Conservation (phyloP, 1,139 yeast species). For the Debaryomycetaceae sp. region DNA sequence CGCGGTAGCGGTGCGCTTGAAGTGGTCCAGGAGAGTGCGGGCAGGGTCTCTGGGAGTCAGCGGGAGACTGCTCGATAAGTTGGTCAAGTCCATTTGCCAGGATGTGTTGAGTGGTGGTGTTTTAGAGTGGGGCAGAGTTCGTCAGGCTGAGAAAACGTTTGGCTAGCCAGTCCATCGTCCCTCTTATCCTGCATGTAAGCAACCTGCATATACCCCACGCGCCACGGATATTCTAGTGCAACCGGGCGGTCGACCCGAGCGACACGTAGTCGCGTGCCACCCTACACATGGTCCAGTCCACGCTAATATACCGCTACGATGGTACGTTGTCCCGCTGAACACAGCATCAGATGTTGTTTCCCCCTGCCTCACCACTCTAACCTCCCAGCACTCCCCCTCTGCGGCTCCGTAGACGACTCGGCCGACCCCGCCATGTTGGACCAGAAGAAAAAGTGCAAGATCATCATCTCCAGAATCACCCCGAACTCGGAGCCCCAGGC, state of each 20-base stretch:
- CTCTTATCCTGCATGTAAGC: too few relatives aligned
- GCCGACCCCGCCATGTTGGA: slow-evolving; percentile 46
- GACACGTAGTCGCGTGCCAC: too few relatives aligned
- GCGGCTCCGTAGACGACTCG: slow-evolving; percentile 89
- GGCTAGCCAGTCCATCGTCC: too few relatives aligned
- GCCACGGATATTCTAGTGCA: too few relatives aligned
- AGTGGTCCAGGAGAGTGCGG: slow-evolving; percentile 29
- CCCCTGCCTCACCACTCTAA: too few relatives aligned
- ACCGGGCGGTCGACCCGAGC: too few relatives aligned
- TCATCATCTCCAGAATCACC: slow-evolving; percentile 64
- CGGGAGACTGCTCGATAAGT: slow-evolving; percentile 41
- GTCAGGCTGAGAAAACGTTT: too few relatives aligned
- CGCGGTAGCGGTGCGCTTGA: slow-evolving; percentile 35
- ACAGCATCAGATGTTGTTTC: too few relatives aligned
- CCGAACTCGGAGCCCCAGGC: slow-evolving; percentile 81
- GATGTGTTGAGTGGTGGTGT: too few relatives aligned
- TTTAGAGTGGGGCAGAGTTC: too few relatives aligned
- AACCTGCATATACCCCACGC: too few relatives aligned
- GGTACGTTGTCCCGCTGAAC: too few relatives aligned
- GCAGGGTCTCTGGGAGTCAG: slow-evolving; percentile 35
- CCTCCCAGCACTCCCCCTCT: slow-evolving; percentile 67
- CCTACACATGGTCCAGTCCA: slow-evolving; percentile 58
- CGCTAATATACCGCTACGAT: slow-evolving; percentile 60
- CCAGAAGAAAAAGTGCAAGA: slow-evolving; percentile 78
- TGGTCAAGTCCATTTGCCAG: slow-evolving; percentile 58